A percentile compares a stretch with the other conserved stretches of the same genome.
phyloP scores from a whole-genome alignment of 495 filamentous ascomycete genomes.

The Lepidopterella palustris region DNA sequence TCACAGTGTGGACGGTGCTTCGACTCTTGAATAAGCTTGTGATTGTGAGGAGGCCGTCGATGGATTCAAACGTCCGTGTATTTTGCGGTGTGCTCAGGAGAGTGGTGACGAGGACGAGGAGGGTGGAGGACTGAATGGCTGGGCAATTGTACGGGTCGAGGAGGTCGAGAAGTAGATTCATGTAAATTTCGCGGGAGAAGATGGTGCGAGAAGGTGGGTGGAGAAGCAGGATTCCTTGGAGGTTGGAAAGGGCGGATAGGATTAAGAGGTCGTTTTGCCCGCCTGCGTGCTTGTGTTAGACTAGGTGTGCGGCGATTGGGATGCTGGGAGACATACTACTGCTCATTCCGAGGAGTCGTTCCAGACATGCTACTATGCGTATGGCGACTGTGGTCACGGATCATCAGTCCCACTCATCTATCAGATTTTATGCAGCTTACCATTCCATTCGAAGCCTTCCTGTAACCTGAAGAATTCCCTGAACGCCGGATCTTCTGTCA shows the following conservation, averaged over 20 bases:
- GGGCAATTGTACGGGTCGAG: slow-evolving; percentile 89
- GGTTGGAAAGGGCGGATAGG: slow-evolving; percentile 77
- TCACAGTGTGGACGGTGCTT: slow-evolving; percentile 76
- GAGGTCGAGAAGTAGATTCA: slow-evolving; percentile 94
- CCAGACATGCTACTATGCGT: slow-evolving; percentile 78
- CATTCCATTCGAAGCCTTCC: slow-evolving; percentile 96
- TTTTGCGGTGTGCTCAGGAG: slow-evolving; percentile 77
- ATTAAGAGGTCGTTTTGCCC: slow-evolving; percentile 86
- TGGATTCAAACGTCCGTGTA: slow-evolving; percentile 80
- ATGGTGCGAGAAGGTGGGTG: slow-evolving; percentile 87
- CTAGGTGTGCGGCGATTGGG: background rate
- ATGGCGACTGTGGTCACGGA: slow-evolving; percentile 57
- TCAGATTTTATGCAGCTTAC: slow-evolving; percentile 38
- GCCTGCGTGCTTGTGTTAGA: slow-evolving; percentile 38
- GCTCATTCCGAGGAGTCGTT: slow-evolving; percentile 74
- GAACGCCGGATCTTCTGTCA: slow-evolving; percentile 83
- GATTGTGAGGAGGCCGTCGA: slow-evolving; percentile 91
- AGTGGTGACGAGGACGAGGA: slow-evolving; percentile 83
- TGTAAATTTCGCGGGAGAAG: slow-evolving; percentile 84
- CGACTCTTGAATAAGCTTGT: slow-evolving; percentile 86
- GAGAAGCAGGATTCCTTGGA: slow-evolving; percentile 83
- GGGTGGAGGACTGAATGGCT: slow-evolving; percentile 79
- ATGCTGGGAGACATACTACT: slow-evolving; percentile 42
- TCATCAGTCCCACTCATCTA: slow-evolving; percentile 8
- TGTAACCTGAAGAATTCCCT: slow-evolving; percentile 94